Evolutionary conservation across 371 early-diverging fungal genomes (phyloP).

Genomic region (Chytridium lagenaria): DNA sequence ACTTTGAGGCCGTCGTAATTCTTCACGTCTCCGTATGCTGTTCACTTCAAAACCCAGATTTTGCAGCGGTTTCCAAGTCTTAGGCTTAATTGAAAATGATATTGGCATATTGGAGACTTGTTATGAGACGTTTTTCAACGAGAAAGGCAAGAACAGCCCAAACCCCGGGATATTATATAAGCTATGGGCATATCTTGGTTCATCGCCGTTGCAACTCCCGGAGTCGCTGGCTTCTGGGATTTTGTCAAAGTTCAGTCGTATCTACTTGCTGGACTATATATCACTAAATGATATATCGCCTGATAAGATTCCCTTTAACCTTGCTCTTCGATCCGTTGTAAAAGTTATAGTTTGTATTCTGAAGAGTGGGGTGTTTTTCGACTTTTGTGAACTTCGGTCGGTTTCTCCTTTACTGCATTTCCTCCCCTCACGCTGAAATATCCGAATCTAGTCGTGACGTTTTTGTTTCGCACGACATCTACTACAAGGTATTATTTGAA

Average conservation of each 20-base stretch:
- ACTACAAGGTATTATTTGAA: not conserved
- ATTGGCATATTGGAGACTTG: not conserved
- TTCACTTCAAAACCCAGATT: not conserved
- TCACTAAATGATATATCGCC: not conserved
- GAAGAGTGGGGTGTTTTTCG: not conserved
- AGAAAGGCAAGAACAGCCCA: not conserved
- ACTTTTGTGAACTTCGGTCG: no score
- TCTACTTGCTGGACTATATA: slow-evolving; percentile 4
- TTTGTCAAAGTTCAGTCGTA: not conserved
- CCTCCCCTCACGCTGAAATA: not conserved
- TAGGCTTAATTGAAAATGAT: not conserved
- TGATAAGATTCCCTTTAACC: not conserved
- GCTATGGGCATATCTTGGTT: not conserved
- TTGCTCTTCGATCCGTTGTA: not conserved
- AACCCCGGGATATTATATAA: not conserved
- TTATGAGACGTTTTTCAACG: not conserved
- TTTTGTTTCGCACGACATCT: not conserved
- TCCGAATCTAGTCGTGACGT: slow-evolving; percentile 1
- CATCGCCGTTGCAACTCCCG: not conserved
- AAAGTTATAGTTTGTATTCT: not conserved
- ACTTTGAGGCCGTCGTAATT: not conserved
- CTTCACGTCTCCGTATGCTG: not conserved
- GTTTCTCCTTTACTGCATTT: not conserved
- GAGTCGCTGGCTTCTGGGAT: not conserved
- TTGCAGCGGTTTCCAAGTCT: not conserved